Percentiles rank a stretch among this genome's conserved stretches.
Evolutionary conservation across 2,329 filamentous ascomycete genomes (phyloP).

Genomic region (Teratosphaeria pseudoeucalypti): DNA sequence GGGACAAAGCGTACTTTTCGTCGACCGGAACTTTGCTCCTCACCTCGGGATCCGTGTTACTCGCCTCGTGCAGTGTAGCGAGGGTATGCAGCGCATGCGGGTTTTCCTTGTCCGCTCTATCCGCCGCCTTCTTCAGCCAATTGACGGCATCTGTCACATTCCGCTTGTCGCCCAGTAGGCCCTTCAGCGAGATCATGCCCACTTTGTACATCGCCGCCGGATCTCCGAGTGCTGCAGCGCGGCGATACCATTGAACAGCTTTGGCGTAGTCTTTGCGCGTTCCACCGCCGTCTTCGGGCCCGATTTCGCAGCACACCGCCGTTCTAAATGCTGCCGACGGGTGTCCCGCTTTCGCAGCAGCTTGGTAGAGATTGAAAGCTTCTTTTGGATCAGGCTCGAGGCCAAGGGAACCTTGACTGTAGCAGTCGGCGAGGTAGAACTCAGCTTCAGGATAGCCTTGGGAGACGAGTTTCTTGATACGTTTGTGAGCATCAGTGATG

Average conservation of each 20-base stretch:
- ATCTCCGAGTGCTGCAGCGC: constrained; percentile 80
- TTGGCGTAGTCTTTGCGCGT: constrained; percentile 85
- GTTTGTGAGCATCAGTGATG: constrained; percentile 75
- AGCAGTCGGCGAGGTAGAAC: constrained; percentile 86
- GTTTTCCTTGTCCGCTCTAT: constrained; percentile 78
- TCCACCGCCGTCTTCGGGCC: constrained; percentile 85
- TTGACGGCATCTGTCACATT: constrained; percentile 78
- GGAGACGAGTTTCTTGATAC: constrained; percentile 75
- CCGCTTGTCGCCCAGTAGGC: constrained; percentile 73
- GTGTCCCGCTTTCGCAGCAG: constrained; percentile 81
- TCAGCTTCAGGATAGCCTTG: constrained; percentile 72
- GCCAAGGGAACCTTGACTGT: constrained; percentile 71
- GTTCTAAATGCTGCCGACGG: constrained; percentile 82
- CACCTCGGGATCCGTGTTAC: constrained; percentile 39
- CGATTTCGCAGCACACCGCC: constrained; percentile 94
- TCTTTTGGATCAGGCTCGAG: constrained; percentile 77
- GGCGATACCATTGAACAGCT: constrained; percentile 96
- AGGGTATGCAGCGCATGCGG: constrained; percentile 93
- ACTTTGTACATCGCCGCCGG: constrained; percentile 96
- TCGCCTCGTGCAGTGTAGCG: constrained; percentile 52
- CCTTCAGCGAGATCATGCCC: constrained; percentile 91
- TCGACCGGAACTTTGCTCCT: constrained; percentile 71
- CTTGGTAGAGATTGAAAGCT: constrained; percentile 87
- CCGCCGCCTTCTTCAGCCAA: constrained; percentile 89
- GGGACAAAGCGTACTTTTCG: constrained; percentile 65